A percentile compares a stretch with the other conserved stretches of the same genome.
Conservation (phyloP, 2,329 filamentous ascomycete genomes). For the Sarocladium kiliense region DNA sequence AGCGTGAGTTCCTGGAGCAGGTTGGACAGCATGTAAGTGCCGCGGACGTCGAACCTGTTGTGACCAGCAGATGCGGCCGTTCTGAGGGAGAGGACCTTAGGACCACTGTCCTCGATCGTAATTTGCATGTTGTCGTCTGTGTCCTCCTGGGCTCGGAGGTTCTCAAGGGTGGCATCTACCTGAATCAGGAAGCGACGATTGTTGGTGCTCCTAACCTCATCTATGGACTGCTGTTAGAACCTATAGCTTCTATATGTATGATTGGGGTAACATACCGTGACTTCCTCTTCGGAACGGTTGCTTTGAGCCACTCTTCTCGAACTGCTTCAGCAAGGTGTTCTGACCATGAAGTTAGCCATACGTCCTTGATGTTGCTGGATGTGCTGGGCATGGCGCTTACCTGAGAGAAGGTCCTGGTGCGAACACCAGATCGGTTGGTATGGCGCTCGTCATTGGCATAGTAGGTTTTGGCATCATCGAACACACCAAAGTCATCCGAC, state of each 20-base stretch:
- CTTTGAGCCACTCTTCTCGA: constrained; percentile 45
- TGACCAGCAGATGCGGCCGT: constrained; percentile 82
- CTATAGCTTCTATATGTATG: constrained; percentile 1
- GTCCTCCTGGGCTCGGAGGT: constrained; percentile 79
- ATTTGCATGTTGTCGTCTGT: constrained; percentile 95
- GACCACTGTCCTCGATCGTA: constrained; percentile 91
- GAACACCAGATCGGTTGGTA: constrained; percentile 40
- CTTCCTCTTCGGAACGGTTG: constrained; percentile 55
- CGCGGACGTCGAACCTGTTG: constrained; percentile 85
- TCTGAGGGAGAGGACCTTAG: constrained; percentile 82
- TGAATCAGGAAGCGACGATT: constrained; percentile 76
- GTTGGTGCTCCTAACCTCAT: constrained; percentile 55
- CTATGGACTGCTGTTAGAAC: constrained; percentile 37
- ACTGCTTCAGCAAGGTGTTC: constrained; percentile 49
- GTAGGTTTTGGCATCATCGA: constrained; percentile 54
- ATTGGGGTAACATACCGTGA: constrained; percentile 40
- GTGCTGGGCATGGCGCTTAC: too few relatives aligned
- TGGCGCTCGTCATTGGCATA: constrained; percentile 53
- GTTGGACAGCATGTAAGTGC: constrained; percentile 97
- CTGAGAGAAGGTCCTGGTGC: constrained; percentile 54
- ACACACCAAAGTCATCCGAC: constrained; percentile 45
- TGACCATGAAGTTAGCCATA: constrained; percentile 19
- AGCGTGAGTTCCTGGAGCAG: constrained; percentile 90
- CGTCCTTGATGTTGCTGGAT: too few relatives aligned
- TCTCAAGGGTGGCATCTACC: constrained; percentile 77